Evolutionary conservation across 768 basidiomycete genomes (phyloP).

Genomic region (Tylopilus felleus): DNA sequence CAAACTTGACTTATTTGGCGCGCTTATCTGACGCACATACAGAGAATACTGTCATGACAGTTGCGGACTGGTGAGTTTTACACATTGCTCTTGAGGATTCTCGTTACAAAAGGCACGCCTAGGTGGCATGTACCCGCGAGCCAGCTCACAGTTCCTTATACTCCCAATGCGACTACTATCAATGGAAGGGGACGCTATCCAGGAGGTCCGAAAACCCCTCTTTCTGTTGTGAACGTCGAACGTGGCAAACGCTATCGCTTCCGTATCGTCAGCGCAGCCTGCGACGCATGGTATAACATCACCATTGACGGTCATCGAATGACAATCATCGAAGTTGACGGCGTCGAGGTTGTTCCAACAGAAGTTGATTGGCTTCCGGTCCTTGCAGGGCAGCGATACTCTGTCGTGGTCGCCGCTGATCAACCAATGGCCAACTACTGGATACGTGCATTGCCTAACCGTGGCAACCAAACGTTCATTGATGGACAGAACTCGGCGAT

Average conservation of each 20-base stretch:
- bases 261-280: slow-evolving; percentile 36
- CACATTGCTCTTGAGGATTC: neutral
- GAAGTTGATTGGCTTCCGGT: slow-evolving; percentile 42
- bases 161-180: slow-evolving; percentile 40
- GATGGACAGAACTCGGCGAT: slow-evolving; percentile 38
- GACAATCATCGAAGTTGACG: slow-evolving; percentile 46
- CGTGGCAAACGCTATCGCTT: slow-evolving; percentile 40
- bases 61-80: slow-evolving; percentile 42
- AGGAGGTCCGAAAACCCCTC: slow-evolving; percentile 31
- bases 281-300: slow-evolving; percentile 32
- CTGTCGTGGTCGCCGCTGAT: slow-evolving; percentile 38
- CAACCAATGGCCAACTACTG: slow-evolving; percentile 42
- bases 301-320: slow-evolving; percentile 35
- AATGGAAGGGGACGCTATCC: slow-evolving; percentile 42
- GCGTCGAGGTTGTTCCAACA: slow-evolving; percentile 31
- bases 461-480: slow-evolving; percentile 32
- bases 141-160: slow-evolving; percentile 22
- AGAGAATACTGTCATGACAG: slow-evolving; percentile 43
- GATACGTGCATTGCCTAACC: slow-evolving; percentile 35
- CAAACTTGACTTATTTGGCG: neutral
- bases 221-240: slow-evolving; percentile 39
- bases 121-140: slow-evolving; percentile 30
- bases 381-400: slow-evolving; percentile 43
- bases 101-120: neutral
- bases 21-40: neutral